These are phyloP conservation scores for Neurospora sp. DNA, from an alignment of 495 filamentous ascomycete genomes.

Conservation along the genomic window DNA sequence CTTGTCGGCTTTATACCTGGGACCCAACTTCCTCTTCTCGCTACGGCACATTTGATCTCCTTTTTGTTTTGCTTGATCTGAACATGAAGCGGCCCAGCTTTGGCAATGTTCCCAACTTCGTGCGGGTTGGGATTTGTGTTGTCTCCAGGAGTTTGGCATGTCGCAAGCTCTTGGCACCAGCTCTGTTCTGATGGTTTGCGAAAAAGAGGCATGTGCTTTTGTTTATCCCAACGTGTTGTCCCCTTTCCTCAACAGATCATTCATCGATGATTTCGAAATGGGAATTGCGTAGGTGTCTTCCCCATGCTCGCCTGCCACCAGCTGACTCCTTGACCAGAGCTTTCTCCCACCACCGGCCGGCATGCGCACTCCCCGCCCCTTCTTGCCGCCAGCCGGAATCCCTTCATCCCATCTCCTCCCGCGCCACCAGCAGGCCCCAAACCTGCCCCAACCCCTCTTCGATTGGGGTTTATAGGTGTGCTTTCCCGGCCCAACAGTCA, in stretches of 20 bases:
- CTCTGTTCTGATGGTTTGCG: background rate
- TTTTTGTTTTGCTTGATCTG: background rate
- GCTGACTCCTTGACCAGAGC: background rate
- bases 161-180: background rate
- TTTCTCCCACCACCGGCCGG: background rate
- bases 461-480: background rate
- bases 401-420: background rate
- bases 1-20: background rate
- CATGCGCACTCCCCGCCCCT: background rate
- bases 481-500: background rate
- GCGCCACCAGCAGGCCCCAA: background rate
- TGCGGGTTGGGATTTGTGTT: background rate
- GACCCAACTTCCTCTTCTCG: background rate
- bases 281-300: background rate
- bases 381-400: background rate
- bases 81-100: background rate
- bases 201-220: background rate
- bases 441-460: background rate
- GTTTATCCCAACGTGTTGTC: background rate
- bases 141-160: background rate
- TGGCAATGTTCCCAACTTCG: background rate
- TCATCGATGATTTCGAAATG: background rate
- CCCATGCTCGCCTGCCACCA: background rate
- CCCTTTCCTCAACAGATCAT: background rate
- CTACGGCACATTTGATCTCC: background rate